These are phyloP conservation scores for Alternaria longipes DNA, from an alignment of 2,329 filamentous ascomycete species.

Conservation along the genomic window DNA sequence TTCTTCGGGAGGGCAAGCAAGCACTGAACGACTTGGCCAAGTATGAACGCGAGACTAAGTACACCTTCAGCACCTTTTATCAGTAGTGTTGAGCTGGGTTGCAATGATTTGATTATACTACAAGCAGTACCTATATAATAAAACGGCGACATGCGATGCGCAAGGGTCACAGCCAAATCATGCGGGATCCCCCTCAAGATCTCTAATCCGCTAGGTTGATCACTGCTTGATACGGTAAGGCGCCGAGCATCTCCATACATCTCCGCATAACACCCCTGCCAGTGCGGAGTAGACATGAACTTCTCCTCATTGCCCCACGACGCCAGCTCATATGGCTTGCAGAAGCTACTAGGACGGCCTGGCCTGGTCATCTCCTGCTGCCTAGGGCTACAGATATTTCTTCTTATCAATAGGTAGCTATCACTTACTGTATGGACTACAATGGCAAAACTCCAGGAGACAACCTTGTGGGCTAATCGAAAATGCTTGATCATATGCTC, in stretches of 20 bases:
- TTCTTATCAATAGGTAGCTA: neutral
- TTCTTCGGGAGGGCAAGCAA: neutral
- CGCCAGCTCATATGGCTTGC: neutral
- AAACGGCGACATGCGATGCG: neutral
- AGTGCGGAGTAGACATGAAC: conserved; percentile 2
- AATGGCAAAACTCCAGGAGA: conserved; percentile 16
- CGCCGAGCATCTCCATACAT: conserved; percentile 5
- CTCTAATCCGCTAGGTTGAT: neutral
- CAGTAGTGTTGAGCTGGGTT: neutral
- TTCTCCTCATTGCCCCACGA: conserved; percentile 5
- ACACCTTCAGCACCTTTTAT: conserved; percentile 1
- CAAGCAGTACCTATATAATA: neutral
- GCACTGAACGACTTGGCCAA: neutral
- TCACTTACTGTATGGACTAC: neutral
- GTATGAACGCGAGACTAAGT: conserved; percentile 1
- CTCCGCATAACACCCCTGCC: conserved; percentile 4
- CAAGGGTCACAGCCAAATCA: neutral
- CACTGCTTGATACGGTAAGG: neutral
- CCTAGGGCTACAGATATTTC: neutral
- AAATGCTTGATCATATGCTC: conserved; percentile 60
- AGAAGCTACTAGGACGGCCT: neutral
- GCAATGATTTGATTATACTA: conserved; percentile 26
- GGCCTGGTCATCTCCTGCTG: neutral
- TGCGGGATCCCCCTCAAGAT: neutral
- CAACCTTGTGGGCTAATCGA: conserved; percentile 43